phyloP scores from a whole-genome alignment of 176 grass and related monocot genomes.

The Rhynchospora tenuis region DNA sequence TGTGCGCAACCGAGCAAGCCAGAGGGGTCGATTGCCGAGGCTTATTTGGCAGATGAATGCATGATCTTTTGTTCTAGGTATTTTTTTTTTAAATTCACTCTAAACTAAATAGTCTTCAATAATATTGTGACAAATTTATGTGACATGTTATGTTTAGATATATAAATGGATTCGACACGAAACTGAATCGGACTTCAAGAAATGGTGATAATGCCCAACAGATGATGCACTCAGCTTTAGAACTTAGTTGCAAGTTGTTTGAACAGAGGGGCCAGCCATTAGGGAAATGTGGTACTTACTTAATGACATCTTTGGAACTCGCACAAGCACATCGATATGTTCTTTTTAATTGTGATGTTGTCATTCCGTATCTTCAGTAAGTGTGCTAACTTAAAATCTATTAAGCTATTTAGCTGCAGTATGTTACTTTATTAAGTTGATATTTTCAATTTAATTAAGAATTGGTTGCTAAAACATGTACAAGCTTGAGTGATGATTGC shows the following conservation, averaged over 20 bases:
- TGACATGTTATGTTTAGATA: no score
- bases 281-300: neutral
- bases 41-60: slow-evolving; percentile 11
- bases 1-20: slow-evolving; percentile 13
- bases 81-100: no score
- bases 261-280: neutral
- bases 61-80: slow-evolving; percentile 13
- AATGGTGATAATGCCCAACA: neutral
- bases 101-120: no score
- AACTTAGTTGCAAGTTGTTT: neutral
- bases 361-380: neutral
- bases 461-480: no score
- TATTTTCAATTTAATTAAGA: no score
- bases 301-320: neutral
- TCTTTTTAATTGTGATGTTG: neutral
- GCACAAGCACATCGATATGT: slow-evolving; percentile 4
- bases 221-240: neutral
- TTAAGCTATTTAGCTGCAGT: no score
- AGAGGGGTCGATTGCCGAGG: slow-evolving; percentile 31
- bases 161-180: neutral
- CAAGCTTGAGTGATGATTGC: no score
- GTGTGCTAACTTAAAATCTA: no score
- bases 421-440: no score
- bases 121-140: no score
- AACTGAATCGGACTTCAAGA: neutral